phyloP scores from a whole-genome alignment of 2,329 filamentous ascomycete species.

The Trichoderma gracile region DNA sequence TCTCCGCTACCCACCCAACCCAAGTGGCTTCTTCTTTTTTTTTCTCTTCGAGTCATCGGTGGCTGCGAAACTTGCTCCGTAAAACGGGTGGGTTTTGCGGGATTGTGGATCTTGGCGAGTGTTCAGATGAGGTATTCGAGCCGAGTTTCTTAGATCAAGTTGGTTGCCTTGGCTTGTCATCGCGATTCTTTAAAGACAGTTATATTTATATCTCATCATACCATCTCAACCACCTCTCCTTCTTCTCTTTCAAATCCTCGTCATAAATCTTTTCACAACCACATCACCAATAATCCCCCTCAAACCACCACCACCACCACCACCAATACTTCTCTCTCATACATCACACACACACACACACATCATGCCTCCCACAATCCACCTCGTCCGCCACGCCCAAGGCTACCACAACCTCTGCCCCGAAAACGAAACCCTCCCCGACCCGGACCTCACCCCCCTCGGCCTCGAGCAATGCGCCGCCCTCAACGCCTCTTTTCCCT shows the following conservation, averaged over 20 bases:
- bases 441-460: slow-evolving; percentile 75
- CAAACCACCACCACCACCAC: too few species aligned
- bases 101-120: background rate
- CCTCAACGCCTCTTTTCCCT: slow-evolving; percentile 64
- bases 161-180: background rate
- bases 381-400: slow-evolving; percentile 72
- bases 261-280: background rate
- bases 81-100: background rate
- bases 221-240: background rate
- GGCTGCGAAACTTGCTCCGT: too few species aligned
- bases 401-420: slow-evolving; percentile 77
- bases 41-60: slow-evolving; percentile 11
- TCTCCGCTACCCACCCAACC: slow-evolving; percentile 1
- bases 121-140: slow-evolving; percentile 7
- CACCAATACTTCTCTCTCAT: too few species aligned
- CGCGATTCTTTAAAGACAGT: too few species aligned
- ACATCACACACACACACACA: background rate
- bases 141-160: background rate
- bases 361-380: slow-evolving; percentile 56
- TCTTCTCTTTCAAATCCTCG: background rate
- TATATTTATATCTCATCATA: too few species aligned
- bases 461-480: slow-evolving; percentile 72
- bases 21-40: too few species aligned
- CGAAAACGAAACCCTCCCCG: slow-evolving; percentile 71
- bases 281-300: background rate